phyloP scores from a whole-genome alignment of 768 basidiomycete genomes.

The Agrocybe pediades region DNA sequence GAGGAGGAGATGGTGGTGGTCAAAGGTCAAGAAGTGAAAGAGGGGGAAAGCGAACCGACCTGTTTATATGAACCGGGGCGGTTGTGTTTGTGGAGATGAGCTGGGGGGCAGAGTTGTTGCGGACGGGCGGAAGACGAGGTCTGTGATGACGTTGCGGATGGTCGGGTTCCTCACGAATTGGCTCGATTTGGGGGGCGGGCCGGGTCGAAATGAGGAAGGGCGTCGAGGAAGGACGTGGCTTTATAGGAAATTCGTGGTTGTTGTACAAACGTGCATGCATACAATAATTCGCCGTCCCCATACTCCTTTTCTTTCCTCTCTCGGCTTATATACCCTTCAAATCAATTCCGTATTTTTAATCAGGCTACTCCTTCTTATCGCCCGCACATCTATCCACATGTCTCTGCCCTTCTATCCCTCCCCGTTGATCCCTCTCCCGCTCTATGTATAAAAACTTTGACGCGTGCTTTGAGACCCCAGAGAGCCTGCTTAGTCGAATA shows the following conservation, averaged over 20 bases:
- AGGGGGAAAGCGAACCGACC: conserved; percentile 36
- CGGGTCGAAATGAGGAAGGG: conserved; percentile 5
- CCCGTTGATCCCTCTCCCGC: conserved; percentile 4
- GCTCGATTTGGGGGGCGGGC: conserved; percentile 17
- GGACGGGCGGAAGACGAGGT: conserved; percentile 43
- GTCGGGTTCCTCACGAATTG: conserved; percentile 55
- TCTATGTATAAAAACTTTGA: neutral
- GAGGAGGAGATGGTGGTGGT: conserved; percentile 13
- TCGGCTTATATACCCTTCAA: conserved; percentile 38
- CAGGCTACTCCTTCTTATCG: conserved; percentile 33
- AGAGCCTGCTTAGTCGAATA: neutral
- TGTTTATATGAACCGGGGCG: conserved; percentile 57
- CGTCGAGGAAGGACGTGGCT: conserved; percentile 11
- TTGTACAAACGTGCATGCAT: conserved; percentile 49
- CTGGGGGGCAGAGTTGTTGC: conserved; percentile 54
- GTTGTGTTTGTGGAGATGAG: conserved; percentile 70
- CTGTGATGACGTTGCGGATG: conserved; percentile 67
- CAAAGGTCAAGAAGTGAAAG: conserved; percentile 13
- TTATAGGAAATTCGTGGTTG: conserved; percentile 23
- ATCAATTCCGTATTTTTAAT: conserved; percentile 21
- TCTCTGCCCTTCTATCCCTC: conserved; percentile 13
- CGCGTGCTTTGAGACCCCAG: conserved; percentile 4
- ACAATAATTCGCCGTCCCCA: conserved; percentile 19
- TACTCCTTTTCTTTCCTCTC: conserved; percentile 26
- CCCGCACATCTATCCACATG: conserved; percentile 22